Evolutionary conservation across 345 rosid genomes (phyloP), one percentile per base, ranked within the genome.

Genomic region (Microcos paniculata): DNA sequence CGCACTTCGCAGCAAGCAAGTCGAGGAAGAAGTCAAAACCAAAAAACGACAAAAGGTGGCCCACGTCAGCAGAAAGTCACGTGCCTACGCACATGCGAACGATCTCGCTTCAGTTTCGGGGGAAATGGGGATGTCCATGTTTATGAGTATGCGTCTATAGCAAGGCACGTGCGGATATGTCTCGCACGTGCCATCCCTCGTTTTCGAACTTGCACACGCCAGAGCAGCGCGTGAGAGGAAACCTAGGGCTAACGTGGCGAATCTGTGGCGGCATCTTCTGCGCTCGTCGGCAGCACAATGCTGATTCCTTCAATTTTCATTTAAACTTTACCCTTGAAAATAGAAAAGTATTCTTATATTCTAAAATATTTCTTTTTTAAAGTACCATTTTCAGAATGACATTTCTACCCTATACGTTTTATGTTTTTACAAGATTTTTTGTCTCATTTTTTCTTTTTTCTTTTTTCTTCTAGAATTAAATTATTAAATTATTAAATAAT

Each of bases 241-340:
- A 16, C 51, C 49, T 59, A 74, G 76, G 81, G 82, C 77, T 78
- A 31, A 72, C 75, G 78, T 82, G 76, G 78, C 76, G 62, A 72
- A 82, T 76, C 72, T 51, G 0, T 43, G 8, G 35, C 51, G 78
- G 76, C 78, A 72, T 79, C 82, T 76, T 68, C 73, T 14, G 42
- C n/a, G 7, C 71, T 19, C 77, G 75, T 72, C 77, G 80, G 78
- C 61, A 33, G 6, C 55, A 14, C 43, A 28, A 31, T 31, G 26
- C 63, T n/a, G 48, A 55, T 71, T 71, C 62, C 43, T 33, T 19
- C 2, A 3, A 16, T 69, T 70, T 33, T 57, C 12, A 2, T 38
- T 57, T 57, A 57, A 4, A 12, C 3, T 57, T 14, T 57, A 24
- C 14, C 59, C 26, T 55, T 23, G 0, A 9, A 55, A 56, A 53